Evolutionary conservation across 345 rosid genomes (phyloP).

Genomic region (Triadica sebifera): DNA sequence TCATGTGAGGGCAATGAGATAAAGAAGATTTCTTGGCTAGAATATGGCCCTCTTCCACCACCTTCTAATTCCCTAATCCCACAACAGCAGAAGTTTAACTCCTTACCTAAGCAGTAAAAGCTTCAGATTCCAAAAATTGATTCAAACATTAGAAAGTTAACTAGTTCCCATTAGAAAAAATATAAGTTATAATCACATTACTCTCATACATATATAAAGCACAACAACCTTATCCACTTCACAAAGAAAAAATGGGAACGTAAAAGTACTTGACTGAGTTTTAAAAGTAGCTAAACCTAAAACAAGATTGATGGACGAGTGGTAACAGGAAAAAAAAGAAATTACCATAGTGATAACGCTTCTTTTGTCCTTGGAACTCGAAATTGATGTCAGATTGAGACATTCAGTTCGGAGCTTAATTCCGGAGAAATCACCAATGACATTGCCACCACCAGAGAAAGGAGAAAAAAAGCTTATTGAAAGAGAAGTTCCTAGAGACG

Average conservation of each 20-base stretch:
- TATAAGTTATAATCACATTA: not conserved
- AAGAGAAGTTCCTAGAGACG: conserved; percentile 45
- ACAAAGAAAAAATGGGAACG: too few relatives aligned
- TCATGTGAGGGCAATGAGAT: not conserved
- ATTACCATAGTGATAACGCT: conserved; percentile 69
- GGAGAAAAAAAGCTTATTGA: conserved; percentile 46
- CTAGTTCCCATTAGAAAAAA: not conserved
- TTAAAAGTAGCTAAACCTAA: too few relatives aligned
- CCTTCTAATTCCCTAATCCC: not conserved
- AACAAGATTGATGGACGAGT: not conserved
- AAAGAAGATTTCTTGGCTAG: not conserved
- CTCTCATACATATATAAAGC: not conserved
- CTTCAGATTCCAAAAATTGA: not conserved
- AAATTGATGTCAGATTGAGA: conserved; percentile 45
- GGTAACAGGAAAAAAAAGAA: not conserved
- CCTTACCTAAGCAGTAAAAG: not conserved
- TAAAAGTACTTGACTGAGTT: not conserved
- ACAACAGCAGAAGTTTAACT: not conserved
- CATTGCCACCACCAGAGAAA: conserved; percentile 42
- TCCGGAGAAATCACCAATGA: conserved; percentile 51
- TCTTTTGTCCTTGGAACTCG: conserved; percentile 58
- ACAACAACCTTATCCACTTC: not conserved
- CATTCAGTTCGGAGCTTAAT: conserved; percentile 43
- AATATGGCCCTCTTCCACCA: not conserved
- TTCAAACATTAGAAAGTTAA: not conserved